These are phyloP conservation scores for Hanseniaspora guilliermondii DNA, from an alignment of 805 yeast species.

Conservation along the genomic window DNA sequence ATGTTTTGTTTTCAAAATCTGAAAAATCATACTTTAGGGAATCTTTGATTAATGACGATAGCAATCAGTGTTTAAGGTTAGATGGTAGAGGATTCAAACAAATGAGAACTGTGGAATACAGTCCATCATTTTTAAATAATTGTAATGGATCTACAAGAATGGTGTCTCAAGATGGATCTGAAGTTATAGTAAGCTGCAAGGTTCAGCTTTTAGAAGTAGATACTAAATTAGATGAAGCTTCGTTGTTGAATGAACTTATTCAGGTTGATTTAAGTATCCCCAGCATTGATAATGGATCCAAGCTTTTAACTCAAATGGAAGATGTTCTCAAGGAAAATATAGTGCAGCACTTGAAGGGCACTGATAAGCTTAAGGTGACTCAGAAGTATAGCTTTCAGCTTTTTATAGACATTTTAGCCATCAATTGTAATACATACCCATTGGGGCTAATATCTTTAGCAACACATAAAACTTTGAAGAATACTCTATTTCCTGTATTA, in stretches of 20 bases:
- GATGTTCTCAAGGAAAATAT: conserved; percentile 33
- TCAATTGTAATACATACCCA: conserved; percentile 71
- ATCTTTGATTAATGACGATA: conserved; percentile 34
- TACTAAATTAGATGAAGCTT: conserved; percentile 9
- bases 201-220: conserved; percentile 42
- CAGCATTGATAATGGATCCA: conserved; percentile 69
- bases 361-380: conserved; percentile 48
- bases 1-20: conserved; percentile 44
- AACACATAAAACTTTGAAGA: conserved; percentile 64
- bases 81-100: conserved; percentile 69
- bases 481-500: conserved; percentile 63
- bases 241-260: conserved; percentile 33
- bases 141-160: conserved; percentile 90
- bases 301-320: conserved; percentile 50
- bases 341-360: conserved; percentile 39
- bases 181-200: conserved; percentile 84
- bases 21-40: conserved; percentile 67
- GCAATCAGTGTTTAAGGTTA: conserved; percentile 56
- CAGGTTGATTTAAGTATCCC: conserved; percentile 72
- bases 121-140: conserved; percentile 65
- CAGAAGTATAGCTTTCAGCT: conserved; percentile 64
- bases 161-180: conserved; percentile 78
- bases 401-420: conserved; percentile 65
- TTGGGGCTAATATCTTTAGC: conserved; percentile 69
- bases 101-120: conserved; percentile 77